A percentile compares a stretch with the other conserved stretches of the same genome.
phyloP scores from a whole-genome alignment of 2,329 filamentous ascomycete genomes.

The Helotiales sp. region DNA sequence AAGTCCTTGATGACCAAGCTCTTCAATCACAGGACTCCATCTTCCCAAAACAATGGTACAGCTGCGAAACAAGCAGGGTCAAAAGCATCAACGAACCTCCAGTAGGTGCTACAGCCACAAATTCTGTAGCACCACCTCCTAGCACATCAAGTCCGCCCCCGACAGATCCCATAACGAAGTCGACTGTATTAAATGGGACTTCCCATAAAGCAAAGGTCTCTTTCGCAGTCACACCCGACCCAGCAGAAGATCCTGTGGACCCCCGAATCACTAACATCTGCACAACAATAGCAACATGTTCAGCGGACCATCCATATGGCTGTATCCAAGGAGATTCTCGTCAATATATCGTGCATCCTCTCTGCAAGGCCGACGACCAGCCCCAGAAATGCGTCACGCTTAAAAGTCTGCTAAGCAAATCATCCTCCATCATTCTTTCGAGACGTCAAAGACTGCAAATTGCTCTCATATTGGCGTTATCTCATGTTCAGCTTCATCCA shows the following conservation, averaged over 20 bases:
- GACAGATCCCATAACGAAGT: background rate
- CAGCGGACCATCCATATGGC: slow-evolving; percentile 21
- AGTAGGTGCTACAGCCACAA: background rate
- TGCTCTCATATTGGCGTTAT: slow-evolving; percentile 26
- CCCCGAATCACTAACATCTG: slow-evolving; percentile 26
- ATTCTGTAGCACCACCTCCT: background rate
- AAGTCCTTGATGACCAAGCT: background rate
- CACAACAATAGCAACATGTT: slow-evolving; percentile 22
- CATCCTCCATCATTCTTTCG: slow-evolving; percentile 14
- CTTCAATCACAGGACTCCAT: background rate
- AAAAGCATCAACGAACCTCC: background rate
- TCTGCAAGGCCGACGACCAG: slow-evolving; percentile 15
- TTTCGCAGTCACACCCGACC: slow-evolving; percentile 3
- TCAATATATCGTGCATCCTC: slow-evolving; percentile 22
- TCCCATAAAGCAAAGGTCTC: slow-evolving; percentile 12
- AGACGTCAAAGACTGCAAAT: slow-evolving; percentile 23
- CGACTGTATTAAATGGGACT: background rate
- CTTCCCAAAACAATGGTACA: background rate
- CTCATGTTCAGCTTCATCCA: slow-evolving; percentile 26
- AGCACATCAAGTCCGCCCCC: background rate
- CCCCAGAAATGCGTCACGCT: slow-evolving; percentile 23
- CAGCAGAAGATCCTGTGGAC: background rate
- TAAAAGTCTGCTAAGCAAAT: slow-evolving; percentile 16
- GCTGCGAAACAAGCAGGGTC: background rate
- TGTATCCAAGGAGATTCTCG: slow-evolving; percentile 14